Base-by-base conservation (phyloP, 106 monocot genomes). In the Dendrobium chrysotoxum region DNA sequence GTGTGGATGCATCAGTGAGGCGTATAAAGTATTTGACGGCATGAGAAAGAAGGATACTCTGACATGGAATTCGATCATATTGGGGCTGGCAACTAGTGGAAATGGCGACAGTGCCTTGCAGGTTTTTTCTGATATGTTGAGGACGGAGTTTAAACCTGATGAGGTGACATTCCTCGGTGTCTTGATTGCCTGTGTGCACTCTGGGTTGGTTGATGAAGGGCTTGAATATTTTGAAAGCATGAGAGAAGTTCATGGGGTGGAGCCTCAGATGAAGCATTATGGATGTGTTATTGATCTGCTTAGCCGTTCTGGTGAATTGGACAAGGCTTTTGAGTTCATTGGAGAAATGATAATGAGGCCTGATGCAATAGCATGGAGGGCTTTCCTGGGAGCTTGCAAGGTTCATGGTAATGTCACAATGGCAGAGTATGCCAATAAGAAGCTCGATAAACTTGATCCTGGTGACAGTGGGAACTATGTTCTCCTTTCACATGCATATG, bases 191-290 rank as follows among this genome's bases (percentile, higher is more conserved):
- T 89, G 89, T 44, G 82, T 75, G 10, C 84, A 83, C 28, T 41
- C 67, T 28, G 75, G 85, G 7, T 74, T 87, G 70, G 78, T 86
- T 28, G 78, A 87, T 11, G 47, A 89, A 53, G 89, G 89, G 8
- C 68, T 89, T 41, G 44, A 75, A 18, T 75, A 82, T 74, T 89
- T 89, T 11, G 35, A 75, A 1, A 89, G 78, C 68, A 86, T 89
- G 89, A 85, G 70, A 41, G 44, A 77, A 74, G 80, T 80, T 68
- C 42, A 86, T 76, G 80, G 82, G 13, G 40, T 87, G 54, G 86
- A 82, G 53, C 87, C 89, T 2, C 40, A 83, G 44, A 90, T 90
- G 86, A 90, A 87, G 80, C 89, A 89, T 75, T 89, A 86, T 67
- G 89, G 89, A 53, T 89, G 89, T 28, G 75, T 86, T 30, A 84